phyloP scores from a whole-genome alignment of 192 early-diverging fungal species.

The Mortierella hygrophila region DNA sequence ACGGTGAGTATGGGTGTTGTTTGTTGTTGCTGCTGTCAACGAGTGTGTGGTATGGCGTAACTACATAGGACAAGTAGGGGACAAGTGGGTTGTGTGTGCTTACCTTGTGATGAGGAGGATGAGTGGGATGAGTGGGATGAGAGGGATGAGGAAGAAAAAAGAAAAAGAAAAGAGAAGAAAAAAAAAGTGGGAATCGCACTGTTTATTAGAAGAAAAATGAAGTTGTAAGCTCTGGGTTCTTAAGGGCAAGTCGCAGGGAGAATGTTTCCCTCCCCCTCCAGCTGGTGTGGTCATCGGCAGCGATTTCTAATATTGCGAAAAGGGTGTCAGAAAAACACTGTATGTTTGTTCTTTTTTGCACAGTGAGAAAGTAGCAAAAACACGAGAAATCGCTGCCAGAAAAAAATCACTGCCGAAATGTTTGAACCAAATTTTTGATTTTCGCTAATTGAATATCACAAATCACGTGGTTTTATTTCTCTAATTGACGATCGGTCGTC shows the following conservation, averaged over 20 bases:
- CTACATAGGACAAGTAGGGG: neutral
- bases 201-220: neutral
- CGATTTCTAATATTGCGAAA: slow-evolving; percentile 1
- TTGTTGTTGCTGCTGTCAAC: neutral
- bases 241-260: neutral
- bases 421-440: neutral
- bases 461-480: neutral
- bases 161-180: neutral
- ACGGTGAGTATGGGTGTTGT: neutral
- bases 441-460: neutral
- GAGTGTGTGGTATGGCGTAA: neutral
- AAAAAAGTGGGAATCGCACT: neutral
- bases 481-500: neutral
- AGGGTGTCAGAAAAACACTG: neutral
- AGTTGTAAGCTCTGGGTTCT: neutral
- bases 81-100: neutral
- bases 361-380: neutral
- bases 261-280: neutral
- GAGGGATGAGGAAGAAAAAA: too few species aligned
- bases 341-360: neutral
- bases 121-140: neutral
- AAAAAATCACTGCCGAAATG: neutral
- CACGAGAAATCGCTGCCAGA: neutral
- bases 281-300: neutral
- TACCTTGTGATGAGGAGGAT: slow-evolving; percentile 9